phyloP scores from a whole-genome alignment of 495 filamentous ascomycete genomes.

The Ramalina intermedia region DNA sequence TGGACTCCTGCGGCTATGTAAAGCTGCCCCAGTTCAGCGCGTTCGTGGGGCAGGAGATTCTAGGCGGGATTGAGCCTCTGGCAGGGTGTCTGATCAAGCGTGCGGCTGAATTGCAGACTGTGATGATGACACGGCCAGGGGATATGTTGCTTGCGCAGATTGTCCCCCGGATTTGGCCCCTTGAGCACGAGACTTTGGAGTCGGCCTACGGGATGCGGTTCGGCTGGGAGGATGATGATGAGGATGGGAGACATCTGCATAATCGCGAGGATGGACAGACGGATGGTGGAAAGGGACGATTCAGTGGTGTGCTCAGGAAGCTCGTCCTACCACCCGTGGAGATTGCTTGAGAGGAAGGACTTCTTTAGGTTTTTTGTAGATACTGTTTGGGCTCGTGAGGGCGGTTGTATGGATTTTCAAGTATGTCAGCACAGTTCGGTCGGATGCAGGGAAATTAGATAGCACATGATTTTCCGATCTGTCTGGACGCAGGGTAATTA shows the following conservation, averaged over 20 bases:
- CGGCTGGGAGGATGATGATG: constrained; percentile 3
- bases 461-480: too few relatives aligned
- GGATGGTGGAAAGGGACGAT: constrained; percentile 14
- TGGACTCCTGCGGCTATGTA: constrained; percentile 34
- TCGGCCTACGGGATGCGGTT: constrained; percentile 8
- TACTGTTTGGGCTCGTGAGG: too few relatives aligned
- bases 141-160: constrained; percentile 13
- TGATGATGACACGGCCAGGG: constrained; percentile 8
- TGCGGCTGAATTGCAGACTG: background rate
- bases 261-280: constrained; percentile 13
- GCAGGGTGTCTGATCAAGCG: constrained; percentile 4
- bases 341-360: background rate
- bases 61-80: background rate
- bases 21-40: constrained; percentile 7
- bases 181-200: constrained; percentile 7
- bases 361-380: too few relatives aligned
- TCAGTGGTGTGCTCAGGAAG: constrained; percentile 10
- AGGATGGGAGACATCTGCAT: constrained; percentile 3
- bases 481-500: too few relatives aligned
- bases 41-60: constrained; percentile 8
- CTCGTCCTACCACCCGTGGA: background rate
- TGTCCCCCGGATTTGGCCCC: constrained; percentile 3
- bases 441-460: too few relatives aligned
- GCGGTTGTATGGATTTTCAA: too few relatives aligned
- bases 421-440: too few relatives aligned